phyloP scores from a whole-genome alignment of 805 yeast genomes.

The Starmerella riodocensis region DNA sequence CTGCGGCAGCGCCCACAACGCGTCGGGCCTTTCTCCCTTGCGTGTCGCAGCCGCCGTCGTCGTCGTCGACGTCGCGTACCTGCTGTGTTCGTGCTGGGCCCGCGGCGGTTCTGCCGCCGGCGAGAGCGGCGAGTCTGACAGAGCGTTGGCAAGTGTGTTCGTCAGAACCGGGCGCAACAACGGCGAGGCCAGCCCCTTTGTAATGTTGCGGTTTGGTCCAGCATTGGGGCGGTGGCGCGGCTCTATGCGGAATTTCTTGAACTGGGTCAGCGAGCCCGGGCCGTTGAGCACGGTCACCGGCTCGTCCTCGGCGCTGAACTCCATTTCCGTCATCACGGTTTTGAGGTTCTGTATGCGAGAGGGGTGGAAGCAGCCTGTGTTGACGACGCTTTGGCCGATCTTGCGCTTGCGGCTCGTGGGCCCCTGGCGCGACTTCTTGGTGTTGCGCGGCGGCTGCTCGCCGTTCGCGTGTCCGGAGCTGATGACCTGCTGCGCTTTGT shows the following conservation, averaged over 20 bases:
- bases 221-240: neutral
- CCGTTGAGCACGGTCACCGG: constrained; percentile 10
- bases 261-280: constrained; percentile 8
- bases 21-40: too few species aligned
- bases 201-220: neutral
- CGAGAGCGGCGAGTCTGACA: neutral
- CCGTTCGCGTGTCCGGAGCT: neutral
- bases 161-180: neutral
- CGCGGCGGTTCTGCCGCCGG: neutral
- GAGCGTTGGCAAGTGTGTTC: neutral
- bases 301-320: constrained; percentile 13
- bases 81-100: too few species aligned
- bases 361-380: neutral
- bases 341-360: neutral
- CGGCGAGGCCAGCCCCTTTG: neutral
- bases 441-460: neutral
- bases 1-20: neutral
- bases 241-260: constrained; percentile 13
- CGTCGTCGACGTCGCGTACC: neutral
- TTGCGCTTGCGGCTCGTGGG: constrained; percentile 11
- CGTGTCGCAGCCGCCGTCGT: neutral
- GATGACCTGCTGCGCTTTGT: neutral
- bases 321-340: constrained; percentile 13
- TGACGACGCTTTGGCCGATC: constrained; percentile 10
- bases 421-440: constrained; percentile 8